Evolutionary conservation across 2,329 filamentous ascomycete species (phyloP).

Genomic region (Aspergillus sp.): DNA sequence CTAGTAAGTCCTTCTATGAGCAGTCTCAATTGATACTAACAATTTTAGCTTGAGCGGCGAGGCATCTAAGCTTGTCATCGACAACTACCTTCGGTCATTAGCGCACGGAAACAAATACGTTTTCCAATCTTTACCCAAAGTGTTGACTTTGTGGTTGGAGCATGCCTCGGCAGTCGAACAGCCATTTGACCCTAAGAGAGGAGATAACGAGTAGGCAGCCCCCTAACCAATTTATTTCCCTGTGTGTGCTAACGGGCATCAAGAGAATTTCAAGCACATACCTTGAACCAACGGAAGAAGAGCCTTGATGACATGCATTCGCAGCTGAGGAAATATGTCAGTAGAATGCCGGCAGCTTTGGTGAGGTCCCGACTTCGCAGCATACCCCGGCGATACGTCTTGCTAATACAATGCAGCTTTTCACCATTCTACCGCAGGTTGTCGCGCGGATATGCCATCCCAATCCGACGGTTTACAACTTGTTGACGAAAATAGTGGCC

Average conservation of each 20-base stretch:
- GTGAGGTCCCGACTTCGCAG: slow-evolving; percentile 30
- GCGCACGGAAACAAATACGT: slow-evolving; percentile 92
- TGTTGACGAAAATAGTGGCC: slow-evolving; percentile 77
- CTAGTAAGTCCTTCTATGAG: slow-evolving; percentile 50
- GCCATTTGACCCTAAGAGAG: slow-evolving; percentile 55
- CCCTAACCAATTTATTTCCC: not conserved
- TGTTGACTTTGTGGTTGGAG: slow-evolving; percentile 93
- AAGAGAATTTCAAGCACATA: slow-evolving; percentile 54
- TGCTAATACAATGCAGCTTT: slow-evolving; percentile 43
- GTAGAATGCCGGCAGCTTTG: slow-evolving; percentile 52
- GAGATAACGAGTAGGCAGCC: slow-evolving; percentile 47
- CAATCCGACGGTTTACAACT: slow-evolving; percentile 74
- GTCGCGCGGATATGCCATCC: slow-evolving; percentile 94
- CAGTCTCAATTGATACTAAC: slow-evolving; percentile 22
- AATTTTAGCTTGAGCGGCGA: slow-evolving; percentile 71
- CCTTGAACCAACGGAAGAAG: slow-evolving; percentile 59
- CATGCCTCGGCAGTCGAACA: slow-evolving; percentile 77
- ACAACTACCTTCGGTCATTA: slow-evolving; percentile 88
- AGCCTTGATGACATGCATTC: slow-evolving; percentile 72
- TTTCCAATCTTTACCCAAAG: slow-evolving; percentile 88
- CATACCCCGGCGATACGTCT: slow-evolving; percentile 16
- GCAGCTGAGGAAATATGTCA: slow-evolving; percentile 79
- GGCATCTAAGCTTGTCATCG: slow-evolving; percentile 83
- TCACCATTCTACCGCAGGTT: slow-evolving; percentile 80
- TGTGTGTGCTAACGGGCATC: not conserved